Evolutionary conservation across 140 eudicot genomes (phyloP).

Genomic region (Oenanthe javanica): DNA sequence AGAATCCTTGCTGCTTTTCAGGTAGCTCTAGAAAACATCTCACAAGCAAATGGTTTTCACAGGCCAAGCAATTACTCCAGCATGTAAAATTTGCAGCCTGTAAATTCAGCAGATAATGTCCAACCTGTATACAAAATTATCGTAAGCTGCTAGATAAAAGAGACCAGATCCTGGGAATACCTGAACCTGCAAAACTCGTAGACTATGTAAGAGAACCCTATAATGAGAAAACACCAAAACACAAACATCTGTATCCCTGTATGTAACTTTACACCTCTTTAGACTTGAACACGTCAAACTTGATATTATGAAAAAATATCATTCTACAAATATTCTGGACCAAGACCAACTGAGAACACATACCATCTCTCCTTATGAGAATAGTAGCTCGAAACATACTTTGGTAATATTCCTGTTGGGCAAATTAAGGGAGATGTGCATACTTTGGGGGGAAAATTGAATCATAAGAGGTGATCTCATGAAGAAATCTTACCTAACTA

Average conservation of each 20-base stretch:
- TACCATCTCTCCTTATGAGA: conserved; percentile 10
- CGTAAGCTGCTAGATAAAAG: conserved; percentile 1
- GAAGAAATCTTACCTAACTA: not conserved
- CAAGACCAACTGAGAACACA: not conserved
- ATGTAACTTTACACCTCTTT: not conserved
- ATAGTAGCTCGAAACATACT: conserved; percentile 9
- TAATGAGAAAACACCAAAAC: not conserved
- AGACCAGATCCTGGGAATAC: conserved; percentile 13
- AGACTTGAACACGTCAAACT: not conserved
- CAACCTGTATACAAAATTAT: conserved; percentile 15
- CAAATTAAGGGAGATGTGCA: not conserved
- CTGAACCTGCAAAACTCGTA: conserved; percentile 71
- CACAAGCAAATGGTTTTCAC: conserved; percentile 13
- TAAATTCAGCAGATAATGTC: conserved; percentile 6
- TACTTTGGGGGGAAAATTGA: not conserved
- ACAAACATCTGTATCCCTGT: conserved; percentile 11
- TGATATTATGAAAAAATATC: not conserved
- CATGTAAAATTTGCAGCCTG: not conserved
- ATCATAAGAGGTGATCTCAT: not conserved
- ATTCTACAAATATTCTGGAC: not conserved
- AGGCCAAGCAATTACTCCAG: conserved; percentile 12
- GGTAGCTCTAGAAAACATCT: conserved; percentile 3
- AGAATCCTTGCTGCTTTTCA: not conserved
- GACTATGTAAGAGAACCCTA: conserved; percentile 44
- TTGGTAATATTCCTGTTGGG: conserved; percentile 1